These are phyloP conservation scores for Bipolaris victoriae DNA, from an alignment of 2,329 filamentous ascomycete species.

Conservation along the genomic window DNA sequence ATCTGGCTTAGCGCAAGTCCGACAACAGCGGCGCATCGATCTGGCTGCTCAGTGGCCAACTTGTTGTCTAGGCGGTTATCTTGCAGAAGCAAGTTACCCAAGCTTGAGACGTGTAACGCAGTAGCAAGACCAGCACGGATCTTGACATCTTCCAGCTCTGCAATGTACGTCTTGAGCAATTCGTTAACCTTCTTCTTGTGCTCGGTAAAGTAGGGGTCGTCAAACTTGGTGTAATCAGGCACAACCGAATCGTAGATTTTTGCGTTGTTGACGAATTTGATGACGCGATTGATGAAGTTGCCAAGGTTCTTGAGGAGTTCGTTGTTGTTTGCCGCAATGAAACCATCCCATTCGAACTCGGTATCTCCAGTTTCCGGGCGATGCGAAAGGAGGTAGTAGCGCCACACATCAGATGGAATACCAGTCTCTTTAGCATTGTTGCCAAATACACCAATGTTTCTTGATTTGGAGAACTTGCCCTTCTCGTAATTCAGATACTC, in stretches of 20 bases:
- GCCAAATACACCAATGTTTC: slow-evolving; percentile 88
- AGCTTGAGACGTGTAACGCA: slow-evolving; percentile 69
- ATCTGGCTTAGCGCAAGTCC: slow-evolving; percentile 84
- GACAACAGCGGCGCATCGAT: slow-evolving; percentile 67
- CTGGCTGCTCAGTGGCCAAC: slow-evolving; percentile 64
- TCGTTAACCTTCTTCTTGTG: slow-evolving; percentile 68
- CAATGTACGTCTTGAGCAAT: slow-evolving; percentile 69
- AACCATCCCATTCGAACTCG: slow-evolving; percentile 87
- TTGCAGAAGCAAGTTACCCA: slow-evolving; percentile 66
- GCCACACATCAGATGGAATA: slow-evolving; percentile 85
- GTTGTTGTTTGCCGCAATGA: slow-evolving; percentile 85
- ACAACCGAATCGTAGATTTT: slow-evolving; percentile 73
- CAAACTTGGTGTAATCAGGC: slow-evolving; percentile 68
- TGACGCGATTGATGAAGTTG: slow-evolving; percentile 63
- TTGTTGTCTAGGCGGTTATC: slow-evolving; percentile 65
- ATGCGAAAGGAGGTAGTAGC: slow-evolving; percentile 86
- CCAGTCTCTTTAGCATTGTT: slow-evolving; percentile 88
- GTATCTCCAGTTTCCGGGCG: slow-evolving; percentile 85
- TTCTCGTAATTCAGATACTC: slow-evolving; percentile 64
- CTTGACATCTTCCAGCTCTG: slow-evolving; percentile 72
- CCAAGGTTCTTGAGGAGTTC: slow-evolving; percentile 80
- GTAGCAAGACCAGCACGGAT: slow-evolving; percentile 70
- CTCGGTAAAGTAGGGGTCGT: slow-evolving; percentile 48
- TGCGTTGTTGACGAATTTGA: slow-evolving; percentile 74
- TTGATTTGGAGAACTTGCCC: slow-evolving; percentile 86